Evolutionary conservation across 345 rosid genomes (phyloP), one percentile per base, ranked within the genome.

Genomic region (Barbarea vulgaris): DNA sequence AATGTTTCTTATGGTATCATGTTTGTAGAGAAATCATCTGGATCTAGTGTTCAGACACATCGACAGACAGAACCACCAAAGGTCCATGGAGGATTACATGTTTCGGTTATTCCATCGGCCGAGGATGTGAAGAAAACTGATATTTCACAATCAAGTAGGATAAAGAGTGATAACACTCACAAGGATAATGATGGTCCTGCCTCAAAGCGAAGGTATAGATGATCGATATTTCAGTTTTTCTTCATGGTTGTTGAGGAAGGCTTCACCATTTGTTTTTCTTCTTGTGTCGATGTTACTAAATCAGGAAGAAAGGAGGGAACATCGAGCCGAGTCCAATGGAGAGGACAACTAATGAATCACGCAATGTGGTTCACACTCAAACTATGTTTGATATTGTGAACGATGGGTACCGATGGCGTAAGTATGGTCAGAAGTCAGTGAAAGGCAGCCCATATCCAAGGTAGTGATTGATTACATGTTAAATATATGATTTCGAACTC

Each of bases 331-430:
- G 67, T 71, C 46, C 82, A 17, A 72, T 56, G 70, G 89, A 92
- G 52, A 90, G 81, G 81, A 78, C 79, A 60, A 62, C 56, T 63
- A 77, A 77, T 50, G 97, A 90, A 47, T 71, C 86, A 17, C 93
- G 91, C 22, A 66, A 47, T 57, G 87, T 87, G 31, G 81, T 88
- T 56, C 90, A 89, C 80, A 90, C 89, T 72, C 67, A 64, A 56
- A 86, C 87, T 69, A 74, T 80, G 77, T 78, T 84, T 74, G 89
- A 89, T 79, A 81, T 85, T 73, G 96, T 94, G 58, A 90, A 87
- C 76, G 99, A 94, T 84, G 97, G 97, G 34, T 92, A 87, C 69
- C 93, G 97, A 31, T 94, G 99, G 99, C 99, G 97, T 65, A 94
- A 94, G 82, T 94, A 94, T 80, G 99, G 99, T 71, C 99, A 91